Evolutionary conservation across 139 green algal species (phyloP), one percentile per base, ranked within the genome.

Genomic region (Chlorella ohadii): DNA sequence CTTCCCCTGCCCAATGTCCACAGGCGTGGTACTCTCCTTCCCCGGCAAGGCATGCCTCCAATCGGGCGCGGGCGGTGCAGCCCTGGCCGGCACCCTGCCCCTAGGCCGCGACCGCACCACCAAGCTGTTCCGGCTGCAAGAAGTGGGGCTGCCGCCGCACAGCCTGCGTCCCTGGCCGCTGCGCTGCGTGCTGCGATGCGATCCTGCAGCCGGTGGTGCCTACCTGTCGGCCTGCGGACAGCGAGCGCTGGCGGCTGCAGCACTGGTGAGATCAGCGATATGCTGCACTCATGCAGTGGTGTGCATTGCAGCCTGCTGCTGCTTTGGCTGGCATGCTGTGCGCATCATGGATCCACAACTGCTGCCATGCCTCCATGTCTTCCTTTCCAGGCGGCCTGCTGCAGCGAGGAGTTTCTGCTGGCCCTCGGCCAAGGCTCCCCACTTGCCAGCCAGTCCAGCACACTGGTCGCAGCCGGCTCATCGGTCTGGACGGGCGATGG

Each of bases 361-460:
- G n/a, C n/a, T n/a, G n/a, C n/a, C n/a, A n/a, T n/a, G n/a, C n/a
- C n/a, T n/a, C n/a, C n/a, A n/a, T n/a, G n/a, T n/a, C 51, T 59
- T 9, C 28, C 33, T 16, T 27, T 33, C 39, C 70, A 78, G 41
- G 84, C 36, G 15, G 51, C 65, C n/a, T 88, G 84, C 77, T 88
- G 84, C 84, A 84, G 61, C 36, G 84, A 88, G 72, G 76, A 88
- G 65, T 72, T 88, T 38, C 67, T 88, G 64, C 39, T 88, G 25
- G 63, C 81, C 22, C 38, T 47, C 19, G 72, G 72, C 39, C 36
- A 76, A 17, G 75, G 36, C 4, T 61, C 23, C 0, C 44, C 67
- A 22, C 59, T 81, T 28, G 7, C 7, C 6, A 19, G 20, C 13
- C n/a, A 55, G 41, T 59, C 33, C 19, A 44, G 44, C 44, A 81